These are phyloP conservation scores for Botryosphaeria dothidea DNA, from an alignment of 2,329 filamentous ascomycete genomes.

Conservation along the genomic window DNA sequence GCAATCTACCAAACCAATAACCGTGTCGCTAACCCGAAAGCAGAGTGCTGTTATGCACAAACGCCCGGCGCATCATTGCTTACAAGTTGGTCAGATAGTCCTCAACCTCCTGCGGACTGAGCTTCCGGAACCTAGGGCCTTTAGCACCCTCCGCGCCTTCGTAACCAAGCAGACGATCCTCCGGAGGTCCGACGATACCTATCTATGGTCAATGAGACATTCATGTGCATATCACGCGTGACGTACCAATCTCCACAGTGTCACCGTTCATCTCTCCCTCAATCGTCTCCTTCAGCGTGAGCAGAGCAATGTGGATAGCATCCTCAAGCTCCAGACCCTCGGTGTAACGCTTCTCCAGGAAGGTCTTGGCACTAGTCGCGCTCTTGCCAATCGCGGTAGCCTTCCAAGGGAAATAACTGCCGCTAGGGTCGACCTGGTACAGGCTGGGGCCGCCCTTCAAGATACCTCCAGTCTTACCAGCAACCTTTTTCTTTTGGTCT, in stretches of 20 bases:
- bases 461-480: slow-evolving; percentile 90
- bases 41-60: slow-evolving; percentile 17
- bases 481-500: slow-evolving; percentile 68
- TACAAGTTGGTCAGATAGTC: slow-evolving; percentile 98
- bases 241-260: slow-evolving; percentile 92
- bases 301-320: slow-evolving; percentile 94
- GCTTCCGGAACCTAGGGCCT: slow-evolving; percentile 87
- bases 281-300: slow-evolving; percentile 98
- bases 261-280: slow-evolving; percentile 99
- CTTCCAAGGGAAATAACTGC: slow-evolving; percentile 99
- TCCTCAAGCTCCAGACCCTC: slow-evolving; percentile 97
- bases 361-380: slow-evolving; percentile 97
- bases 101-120: slow-evolving; percentile 97
- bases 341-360: slow-evolving; percentile 98
- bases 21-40: slow-evolving; percentile 16
- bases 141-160: slow-evolving; percentile 84
- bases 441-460: slow-evolving; percentile 94
- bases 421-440: slow-evolving; percentile 98
- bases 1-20: slow-evolving; percentile 6
- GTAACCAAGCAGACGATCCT: slow-evolving; percentile 87
- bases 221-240: slow-evolving; percentile 22
- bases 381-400: slow-evolving; percentile 98
- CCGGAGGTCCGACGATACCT: slow-evolving; percentile 95
- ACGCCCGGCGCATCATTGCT: neutral
- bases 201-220: slow-evolving; percentile 23